Conservation (phyloP, 2,329 filamentous ascomycete species). For the Fusarium incarnatum region DNA sequence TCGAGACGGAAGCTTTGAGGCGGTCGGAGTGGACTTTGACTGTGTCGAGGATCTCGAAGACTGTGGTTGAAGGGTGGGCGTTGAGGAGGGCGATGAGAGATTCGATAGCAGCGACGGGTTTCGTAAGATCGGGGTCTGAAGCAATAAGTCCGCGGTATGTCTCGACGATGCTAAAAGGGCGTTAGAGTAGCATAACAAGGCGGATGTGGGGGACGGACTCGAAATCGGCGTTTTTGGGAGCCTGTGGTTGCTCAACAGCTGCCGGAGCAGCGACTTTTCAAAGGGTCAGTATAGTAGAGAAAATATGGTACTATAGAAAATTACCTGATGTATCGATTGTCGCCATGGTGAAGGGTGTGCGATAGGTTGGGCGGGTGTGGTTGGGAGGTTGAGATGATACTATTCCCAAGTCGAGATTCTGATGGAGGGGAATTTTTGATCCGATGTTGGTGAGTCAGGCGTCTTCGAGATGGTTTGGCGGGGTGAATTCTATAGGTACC, state of each 20-base stretch:
- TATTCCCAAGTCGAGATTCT: constrained; percentile 35
- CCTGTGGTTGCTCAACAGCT: constrained; percentile 40
- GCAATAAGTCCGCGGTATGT: constrained; percentile 66
- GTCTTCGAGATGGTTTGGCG: constrained; percentile 35
- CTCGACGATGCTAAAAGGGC: constrained; percentile 61
- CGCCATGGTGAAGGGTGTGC: constrained; percentile 24
- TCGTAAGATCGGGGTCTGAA: constrained; percentile 86
- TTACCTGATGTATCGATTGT: constrained; percentile 38
- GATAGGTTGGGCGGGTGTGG: background rate
- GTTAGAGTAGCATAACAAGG: background rate
- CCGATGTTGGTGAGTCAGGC: constrained; percentile 39
- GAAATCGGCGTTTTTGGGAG: constrained; percentile 40
- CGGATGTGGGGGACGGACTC: constrained; percentile 39
- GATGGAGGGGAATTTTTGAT: constrained; percentile 42
- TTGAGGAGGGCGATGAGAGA: constrained; percentile 88
- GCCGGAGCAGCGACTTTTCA: constrained; percentile 25
- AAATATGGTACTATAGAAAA: accelerated
- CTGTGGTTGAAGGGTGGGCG: constrained; percentile 82
- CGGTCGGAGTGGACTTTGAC: constrained; percentile 80
- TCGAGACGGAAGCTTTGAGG: constrained; percentile 82
- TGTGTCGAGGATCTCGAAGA: constrained; percentile 92
- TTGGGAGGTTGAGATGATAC: constrained; percentile 22
- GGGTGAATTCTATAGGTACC: constrained; percentile 27
- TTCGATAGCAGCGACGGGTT: constrained; percentile 95
- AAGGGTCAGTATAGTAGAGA: background rate